phyloP scores from a whole-genome alignment of 768 basidiomycete genomes.

The Phlebiopsis gigantea region DNA sequence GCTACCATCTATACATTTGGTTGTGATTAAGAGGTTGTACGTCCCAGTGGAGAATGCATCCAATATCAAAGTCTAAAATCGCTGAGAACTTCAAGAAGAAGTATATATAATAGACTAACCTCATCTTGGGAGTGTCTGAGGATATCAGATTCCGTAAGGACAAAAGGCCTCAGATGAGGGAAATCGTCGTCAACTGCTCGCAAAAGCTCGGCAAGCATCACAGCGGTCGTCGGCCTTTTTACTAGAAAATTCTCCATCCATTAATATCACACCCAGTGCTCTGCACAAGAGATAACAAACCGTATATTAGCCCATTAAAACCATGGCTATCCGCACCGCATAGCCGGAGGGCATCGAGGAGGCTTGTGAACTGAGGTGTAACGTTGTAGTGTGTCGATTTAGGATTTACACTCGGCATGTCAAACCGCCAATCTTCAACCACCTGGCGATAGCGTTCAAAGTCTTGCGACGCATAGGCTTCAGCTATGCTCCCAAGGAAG shows the following conservation, averaged over 20 bases:
- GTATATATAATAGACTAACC: not conserved
- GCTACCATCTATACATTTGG: conserved; percentile 54
- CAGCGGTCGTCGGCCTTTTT: conserved; percentile 46
- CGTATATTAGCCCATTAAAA: conserved; percentile 68
- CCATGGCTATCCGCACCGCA: conserved; percentile 46
- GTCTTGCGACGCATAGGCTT: conserved; percentile 18
- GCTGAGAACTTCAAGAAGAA: not conserved
- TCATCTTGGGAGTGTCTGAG: not conserved
- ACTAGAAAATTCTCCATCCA: conserved; percentile 34
- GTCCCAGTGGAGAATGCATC: conserved; percentile 47
- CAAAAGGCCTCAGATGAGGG: conserved; percentile 27
- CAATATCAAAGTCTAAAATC: conserved; percentile 40
- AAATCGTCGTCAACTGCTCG: conserved; percentile 41
- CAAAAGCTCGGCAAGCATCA: conserved; percentile 53
- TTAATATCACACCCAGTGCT: not conserved
- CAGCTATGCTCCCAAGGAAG: conserved; percentile 32
- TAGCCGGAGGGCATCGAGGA: conserved; percentile 55
- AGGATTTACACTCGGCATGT: conserved; percentile 56
- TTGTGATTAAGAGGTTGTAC: conserved; percentile 60
- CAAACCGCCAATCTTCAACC: conserved; percentile 57
- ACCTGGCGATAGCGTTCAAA: conserved; percentile 27
- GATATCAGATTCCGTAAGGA: not conserved
- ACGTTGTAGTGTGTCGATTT: conserved; percentile 60
- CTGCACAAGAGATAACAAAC: conserved; percentile 16
- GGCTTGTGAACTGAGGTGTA: conserved; percentile 57